A percentile compares a stretch with the other conserved stretches of the same genome.
Conservation (phyloP, 73 alveolate genomes). For the Blepharisma japonicum region DNA sequence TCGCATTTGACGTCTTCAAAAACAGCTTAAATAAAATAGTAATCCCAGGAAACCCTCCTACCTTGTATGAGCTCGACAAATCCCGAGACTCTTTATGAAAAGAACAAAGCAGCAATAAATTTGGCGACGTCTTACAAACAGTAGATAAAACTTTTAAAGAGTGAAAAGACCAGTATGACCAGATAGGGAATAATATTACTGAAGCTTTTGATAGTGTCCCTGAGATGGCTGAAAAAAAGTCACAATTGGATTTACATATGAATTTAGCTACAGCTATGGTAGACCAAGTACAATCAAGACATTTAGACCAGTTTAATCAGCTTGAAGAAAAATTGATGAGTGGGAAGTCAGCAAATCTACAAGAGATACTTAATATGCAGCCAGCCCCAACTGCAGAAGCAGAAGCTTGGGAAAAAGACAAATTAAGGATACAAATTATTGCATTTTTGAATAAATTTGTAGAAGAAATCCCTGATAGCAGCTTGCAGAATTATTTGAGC, state of each 20-base stretch:
- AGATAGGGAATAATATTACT: neutral
- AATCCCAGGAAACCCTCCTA: neutral
- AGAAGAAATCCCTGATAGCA: neutral
- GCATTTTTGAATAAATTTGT: neutral
- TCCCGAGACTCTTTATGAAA: neutral
- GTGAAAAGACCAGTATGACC: slow-evolving; percentile 4
- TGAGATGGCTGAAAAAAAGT: slow-evolving; percentile 6
- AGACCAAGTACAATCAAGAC: neutral
- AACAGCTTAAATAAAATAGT: neutral
- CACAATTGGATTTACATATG: slow-evolving; percentile 11
- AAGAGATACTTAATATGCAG: neutral
- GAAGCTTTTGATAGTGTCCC: neutral
- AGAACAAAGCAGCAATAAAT: neutral
- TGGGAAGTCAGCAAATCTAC: neutral
- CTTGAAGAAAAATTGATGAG: slow-evolving; percentile 13
- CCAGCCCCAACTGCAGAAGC: neutral
- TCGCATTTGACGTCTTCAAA: neutral
- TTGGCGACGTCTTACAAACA: neutral
- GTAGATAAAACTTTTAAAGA: slow-evolving; percentile 16
- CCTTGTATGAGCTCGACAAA: neutral
- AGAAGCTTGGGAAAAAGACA: neutral
- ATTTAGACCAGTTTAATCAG: slow-evolving; percentile 4
- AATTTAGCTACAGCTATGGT: neutral
- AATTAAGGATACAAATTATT: neutral
- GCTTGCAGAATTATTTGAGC: neutral